Base-by-base conservation (phyloP, 148 eudicot genomes). In the Silene uniflora region DNA sequence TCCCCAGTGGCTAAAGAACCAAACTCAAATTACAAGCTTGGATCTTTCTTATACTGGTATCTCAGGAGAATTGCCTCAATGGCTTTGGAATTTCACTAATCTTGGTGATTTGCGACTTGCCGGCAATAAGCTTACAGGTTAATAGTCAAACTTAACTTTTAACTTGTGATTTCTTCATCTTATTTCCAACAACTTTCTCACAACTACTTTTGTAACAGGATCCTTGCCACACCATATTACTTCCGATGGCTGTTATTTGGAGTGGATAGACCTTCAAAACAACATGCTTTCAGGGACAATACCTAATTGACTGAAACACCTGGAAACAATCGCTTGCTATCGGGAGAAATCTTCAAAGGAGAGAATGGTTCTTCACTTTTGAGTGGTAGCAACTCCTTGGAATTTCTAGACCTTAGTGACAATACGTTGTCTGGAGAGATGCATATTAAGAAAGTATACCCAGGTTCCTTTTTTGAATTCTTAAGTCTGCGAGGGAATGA, bases 31-130 rank as follows among this genome's bases (percentile, higher is more conserved):
- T 59, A 3, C 0, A 55, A 7, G 11, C 17, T 17, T 72, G 17
- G 66, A 56, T 21, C 65, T 72, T 18, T 72, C 75, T 8, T 10
- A 72, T n/a, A 55, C 64, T 32, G 65, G 65, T 14, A 72, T 72
- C 25, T 55, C 75, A 55, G 75, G 75, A 29, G 65, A 72, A 10
- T 10, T 72, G 1, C 64, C 75, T 3, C 22, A 25, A 8, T 71
- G 64, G 75, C 16, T 72, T 29, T 27, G 49, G 63, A 32, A 58
- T 11, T 24, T 72, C 64, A 72, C 44, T 27, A 5, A 58, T 9
- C 49, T 77, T 10, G 0, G 16, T 12, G 2, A 13, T 35, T 65
- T 65, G 10, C n/a, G 17, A 6, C 69, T 65, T 14, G 42, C 44
- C 10, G 69, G 46, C n/a, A 65, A 65, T 27, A 14, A 32, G 16